Percentiles rank a stretch among this genome's conserved stretches.
These are phyloP conservation scores for Vigna radiata DNA, from an alignment of 306 rosid genomes.

Conservation along the genomic window DNA sequence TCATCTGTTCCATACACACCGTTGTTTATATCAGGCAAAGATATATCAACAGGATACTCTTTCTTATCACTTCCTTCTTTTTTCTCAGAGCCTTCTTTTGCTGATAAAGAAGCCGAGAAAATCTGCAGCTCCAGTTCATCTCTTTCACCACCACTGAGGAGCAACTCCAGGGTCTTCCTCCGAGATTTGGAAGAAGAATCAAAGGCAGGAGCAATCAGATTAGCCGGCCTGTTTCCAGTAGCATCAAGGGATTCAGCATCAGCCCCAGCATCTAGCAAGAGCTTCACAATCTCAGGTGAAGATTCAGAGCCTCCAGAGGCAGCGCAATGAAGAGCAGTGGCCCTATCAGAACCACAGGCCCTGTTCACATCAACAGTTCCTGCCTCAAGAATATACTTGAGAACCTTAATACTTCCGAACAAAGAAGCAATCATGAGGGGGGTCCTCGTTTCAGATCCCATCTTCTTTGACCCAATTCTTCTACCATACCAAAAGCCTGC, in stretches of 20 bases:
- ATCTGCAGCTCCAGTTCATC: slow-evolving; percentile 54
- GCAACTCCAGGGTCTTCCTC: slow-evolving; percentile 76
- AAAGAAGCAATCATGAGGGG: slow-evolving; percentile 94
- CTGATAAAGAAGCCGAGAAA: slow-evolving; percentile 21
- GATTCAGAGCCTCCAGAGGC: slow-evolving; percentile 77
- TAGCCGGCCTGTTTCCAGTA: slow-evolving; percentile 67
- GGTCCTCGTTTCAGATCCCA: slow-evolving; percentile 89
- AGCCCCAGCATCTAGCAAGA: slow-evolving; percentile 81
- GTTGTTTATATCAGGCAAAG: slow-evolving; percentile 91
- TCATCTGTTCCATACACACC: slow-evolving; percentile 90
- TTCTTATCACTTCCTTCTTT: slow-evolving; percentile 87
- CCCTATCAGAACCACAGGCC: slow-evolving; percentile 77
- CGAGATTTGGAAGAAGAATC: slow-evolving; percentile 54
- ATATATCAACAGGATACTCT: slow-evolving; percentile 86
- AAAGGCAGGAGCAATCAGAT: slow-evolving; percentile 66
- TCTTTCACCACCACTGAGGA: slow-evolving; percentile 67
- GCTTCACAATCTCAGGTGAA: slow-evolving; percentile 72
- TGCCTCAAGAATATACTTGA: slow-evolving; percentile 67
- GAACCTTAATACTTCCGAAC: slow-evolving; percentile 77
- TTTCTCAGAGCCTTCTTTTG: slow-evolving; percentile 63
- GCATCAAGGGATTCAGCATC: slow-evolving; percentile 64
- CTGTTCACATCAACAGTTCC: slow-evolving; percentile 75
- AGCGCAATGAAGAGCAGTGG: slow-evolving; percentile 96
- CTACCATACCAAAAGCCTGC: slow-evolving; percentile 92
- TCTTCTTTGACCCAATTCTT: slow-evolving; percentile 85